phyloP scores from a whole-genome alignment of 345 rosid species.

The Ceriops decandra region DNA sequence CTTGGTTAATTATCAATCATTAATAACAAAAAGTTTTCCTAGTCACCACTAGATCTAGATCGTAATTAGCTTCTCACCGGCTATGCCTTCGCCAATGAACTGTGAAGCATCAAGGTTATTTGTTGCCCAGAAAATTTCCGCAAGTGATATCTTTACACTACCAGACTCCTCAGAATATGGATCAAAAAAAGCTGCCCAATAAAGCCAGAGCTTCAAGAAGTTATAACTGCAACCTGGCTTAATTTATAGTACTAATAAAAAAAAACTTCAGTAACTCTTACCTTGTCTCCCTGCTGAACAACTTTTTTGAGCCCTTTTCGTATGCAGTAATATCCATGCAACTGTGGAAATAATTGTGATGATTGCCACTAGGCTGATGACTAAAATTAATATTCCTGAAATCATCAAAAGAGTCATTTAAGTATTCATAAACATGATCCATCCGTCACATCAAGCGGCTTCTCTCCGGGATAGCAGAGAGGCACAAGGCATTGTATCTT shows the following conservation, averaged over 20 bases:
- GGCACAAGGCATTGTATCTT: neutral
- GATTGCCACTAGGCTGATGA: conserved; percentile 28
- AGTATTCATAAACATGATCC: neutral
- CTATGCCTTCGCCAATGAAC: conserved; percentile 61
- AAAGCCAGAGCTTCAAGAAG: neutral
- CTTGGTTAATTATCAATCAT: neutral
- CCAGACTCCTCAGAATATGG: conserved; percentile 19
- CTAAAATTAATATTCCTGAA: conserved; percentile 31
- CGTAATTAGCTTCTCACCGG: conserved; percentile 37
- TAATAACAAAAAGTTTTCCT: neutral
- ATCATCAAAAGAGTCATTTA: conserved; percentile 4
- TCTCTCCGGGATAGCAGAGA: neutral
- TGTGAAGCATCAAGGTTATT: conserved; percentile 43
- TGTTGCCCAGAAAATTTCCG: conserved; percentile 49
- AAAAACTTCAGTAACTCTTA: conserved; percentile 1
- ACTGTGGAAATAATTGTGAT: conserved; percentile 23
- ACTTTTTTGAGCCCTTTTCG: conserved; percentile 10
- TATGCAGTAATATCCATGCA: conserved; percentile 18
- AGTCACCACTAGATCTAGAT: no score
- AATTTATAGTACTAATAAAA: neutral
- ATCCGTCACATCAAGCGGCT: neutral
- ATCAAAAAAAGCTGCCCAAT: conserved; percentile 22
- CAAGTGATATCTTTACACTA: conserved; percentile 34
- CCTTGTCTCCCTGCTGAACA: conserved; percentile 23
- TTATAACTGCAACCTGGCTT: neutral